These are phyloP conservation scores for Aureobasidium sp. DNA, from an alignment of 2,329 filamentous ascomycete species.

Conservation along the genomic window DNA sequence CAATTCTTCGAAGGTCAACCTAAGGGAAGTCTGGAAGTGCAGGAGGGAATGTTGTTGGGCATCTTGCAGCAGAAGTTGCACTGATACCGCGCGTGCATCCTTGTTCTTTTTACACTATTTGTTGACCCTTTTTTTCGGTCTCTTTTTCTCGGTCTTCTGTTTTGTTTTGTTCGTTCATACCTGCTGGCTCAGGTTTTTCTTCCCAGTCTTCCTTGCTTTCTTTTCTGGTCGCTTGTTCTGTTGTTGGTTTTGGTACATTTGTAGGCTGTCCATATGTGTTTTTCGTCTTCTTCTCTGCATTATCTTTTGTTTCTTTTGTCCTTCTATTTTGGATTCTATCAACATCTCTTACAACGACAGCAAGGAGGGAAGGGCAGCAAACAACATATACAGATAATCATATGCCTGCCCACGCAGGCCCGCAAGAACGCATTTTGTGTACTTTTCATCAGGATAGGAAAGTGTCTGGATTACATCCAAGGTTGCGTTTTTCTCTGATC, in stretches of 20 bases:
- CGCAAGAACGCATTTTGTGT: neutral
- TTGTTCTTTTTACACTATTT: no score
- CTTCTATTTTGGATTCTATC: neutral
- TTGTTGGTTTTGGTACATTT: neutral
- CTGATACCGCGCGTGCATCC: no score
- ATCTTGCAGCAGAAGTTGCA: conserved; percentile 71
- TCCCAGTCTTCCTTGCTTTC: neutral
- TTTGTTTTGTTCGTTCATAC: neutral
- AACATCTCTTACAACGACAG: neutral
- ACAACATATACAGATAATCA: neutral
- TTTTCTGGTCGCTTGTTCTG: neutral
- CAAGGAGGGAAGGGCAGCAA: neutral
- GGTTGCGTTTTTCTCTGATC: neutral
- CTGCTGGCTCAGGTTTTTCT: no score
- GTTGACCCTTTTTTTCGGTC: no score
- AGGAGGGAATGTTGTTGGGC: conserved; percentile 69
- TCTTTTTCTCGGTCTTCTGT: neutral
- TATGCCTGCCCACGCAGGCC: neutral
- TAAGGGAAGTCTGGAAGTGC: conserved; percentile 62
- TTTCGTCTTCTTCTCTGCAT: neutral
- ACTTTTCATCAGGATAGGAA: no score
- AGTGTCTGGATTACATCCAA: neutral
- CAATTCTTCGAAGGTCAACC: conserved; percentile 71
- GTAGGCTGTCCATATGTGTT: no score
- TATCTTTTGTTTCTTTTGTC: neutral